A percentile compares a stretch with the other conserved stretches of the same genome.
These are phyloP conservation scores for Nakazawaea molendinolei DNA, from an alignment of 805 yeast species.

Conservation along the genomic window DNA sequence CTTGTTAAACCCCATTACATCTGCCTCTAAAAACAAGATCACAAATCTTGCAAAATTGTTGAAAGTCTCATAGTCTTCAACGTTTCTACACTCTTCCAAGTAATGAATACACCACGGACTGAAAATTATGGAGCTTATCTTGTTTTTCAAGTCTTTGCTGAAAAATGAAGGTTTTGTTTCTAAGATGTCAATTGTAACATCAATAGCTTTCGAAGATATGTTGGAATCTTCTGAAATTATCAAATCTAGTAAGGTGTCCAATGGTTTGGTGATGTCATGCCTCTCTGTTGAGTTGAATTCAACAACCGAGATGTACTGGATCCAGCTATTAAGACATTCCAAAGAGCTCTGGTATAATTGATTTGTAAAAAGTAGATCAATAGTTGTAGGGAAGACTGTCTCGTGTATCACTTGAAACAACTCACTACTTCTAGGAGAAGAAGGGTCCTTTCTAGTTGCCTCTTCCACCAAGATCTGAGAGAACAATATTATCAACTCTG, in stretches of 20 bases:
- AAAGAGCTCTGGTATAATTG: slow-evolving; percentile 12
- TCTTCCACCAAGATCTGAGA: slow-evolving; percentile 49
- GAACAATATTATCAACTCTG: slow-evolving; percentile 23
- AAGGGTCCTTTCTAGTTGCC: slow-evolving; percentile 28
- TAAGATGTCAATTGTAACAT: slow-evolving; percentile 35
- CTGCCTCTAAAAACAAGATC: slow-evolving; percentile 39
- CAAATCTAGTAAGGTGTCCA: slow-evolving; percentile 15
- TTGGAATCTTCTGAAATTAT: slow-evolving; percentile 12
- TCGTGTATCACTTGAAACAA: slow-evolving; percentile 33
- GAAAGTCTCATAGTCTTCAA: slow-evolving; percentile 29
- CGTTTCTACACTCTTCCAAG: slow-evolving; percentile 26
- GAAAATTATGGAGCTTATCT: slow-evolving; percentile 31
- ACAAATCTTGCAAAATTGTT: slow-evolving; percentile 38
- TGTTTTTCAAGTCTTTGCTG: slow-evolving; percentile 22
- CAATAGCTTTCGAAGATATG: slow-evolving; percentile 21
- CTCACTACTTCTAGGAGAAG: slow-evolving; percentile 19
- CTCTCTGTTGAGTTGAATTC: slow-evolving; percentile 25
- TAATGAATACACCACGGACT: slow-evolving; percentile 38
- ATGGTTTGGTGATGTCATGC: slow-evolving; percentile 18
- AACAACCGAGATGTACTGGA: slow-evolving; percentile 30
- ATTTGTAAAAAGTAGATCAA: slow-evolving; percentile 12
- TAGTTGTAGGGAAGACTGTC: slow-evolving; percentile 26
- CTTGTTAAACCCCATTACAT: slow-evolving; percentile 34
- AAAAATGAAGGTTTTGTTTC: slow-evolving; percentile 40
- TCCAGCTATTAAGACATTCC: slow-evolving; percentile 28